These are phyloP conservation scores for Chimonanthus salicifolius DNA, from an alignment of 164 flowering plant species.

Conservation along the genomic window DNA sequence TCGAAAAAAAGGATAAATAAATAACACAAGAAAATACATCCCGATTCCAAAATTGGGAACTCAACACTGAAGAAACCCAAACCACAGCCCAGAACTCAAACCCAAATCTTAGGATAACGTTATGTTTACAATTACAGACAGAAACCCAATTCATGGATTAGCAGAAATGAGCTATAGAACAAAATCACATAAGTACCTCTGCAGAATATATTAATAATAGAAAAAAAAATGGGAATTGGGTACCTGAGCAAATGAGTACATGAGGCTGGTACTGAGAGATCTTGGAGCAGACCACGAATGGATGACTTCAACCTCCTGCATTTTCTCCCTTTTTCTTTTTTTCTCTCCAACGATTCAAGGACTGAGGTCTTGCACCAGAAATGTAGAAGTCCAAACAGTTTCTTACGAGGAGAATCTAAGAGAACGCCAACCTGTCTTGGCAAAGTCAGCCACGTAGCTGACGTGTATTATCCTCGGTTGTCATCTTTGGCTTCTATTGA, in stretches of 20 bases:
- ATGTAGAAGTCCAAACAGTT: too few species aligned
- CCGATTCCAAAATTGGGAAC: not conserved
- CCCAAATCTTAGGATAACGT: not conserved
- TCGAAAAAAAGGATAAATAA: too few species aligned
- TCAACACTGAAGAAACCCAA: not conserved
- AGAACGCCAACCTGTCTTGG: too few species aligned
- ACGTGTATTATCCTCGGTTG: too few species aligned
- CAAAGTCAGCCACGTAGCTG: too few species aligned
- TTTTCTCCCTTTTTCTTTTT: conserved; percentile 20
- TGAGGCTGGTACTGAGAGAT: conserved; percentile 83
- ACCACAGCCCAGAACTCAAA: not conserved
- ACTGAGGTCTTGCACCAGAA: not conserved
- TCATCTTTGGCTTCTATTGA: too few species aligned
- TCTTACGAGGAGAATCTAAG: too few species aligned
- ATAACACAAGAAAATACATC: too few species aligned
- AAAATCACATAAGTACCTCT: not conserved
- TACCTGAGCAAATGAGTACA: conserved; percentile 96
- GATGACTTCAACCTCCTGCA: conserved; percentile 50
- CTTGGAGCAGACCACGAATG: conserved; percentile 93
- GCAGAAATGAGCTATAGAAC: not conserved
- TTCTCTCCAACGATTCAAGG: not conserved
- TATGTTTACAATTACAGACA: not conserved
- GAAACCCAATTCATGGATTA: not conserved
- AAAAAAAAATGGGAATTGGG: not conserved
- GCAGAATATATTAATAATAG: not conserved